phyloP scores from a whole-genome alignment of 495 filamentous ascomycete species.

The Aspergillus asperescens region DNA sequence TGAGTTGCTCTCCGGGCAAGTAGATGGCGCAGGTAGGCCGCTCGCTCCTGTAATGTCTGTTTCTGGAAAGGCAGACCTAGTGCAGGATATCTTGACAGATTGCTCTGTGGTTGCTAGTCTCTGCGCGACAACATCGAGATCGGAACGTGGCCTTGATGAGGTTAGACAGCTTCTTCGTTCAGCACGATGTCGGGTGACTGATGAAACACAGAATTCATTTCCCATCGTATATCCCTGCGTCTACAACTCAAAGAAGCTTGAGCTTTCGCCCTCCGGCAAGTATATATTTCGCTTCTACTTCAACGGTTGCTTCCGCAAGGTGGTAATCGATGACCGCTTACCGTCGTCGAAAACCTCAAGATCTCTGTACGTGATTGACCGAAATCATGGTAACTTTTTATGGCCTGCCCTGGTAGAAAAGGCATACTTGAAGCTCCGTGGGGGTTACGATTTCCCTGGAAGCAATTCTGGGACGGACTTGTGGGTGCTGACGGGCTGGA shows the following conservation, averaged over 20 bases:
- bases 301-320: slow-evolving; percentile 85
- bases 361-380: slow-evolving; percentile 81
- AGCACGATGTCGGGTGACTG: slow-evolving; percentile 7
- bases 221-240: slow-evolving; percentile 72
- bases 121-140: slow-evolving; percentile 69
- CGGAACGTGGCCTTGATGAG: slow-evolving; percentile 54
- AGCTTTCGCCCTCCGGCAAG: slow-evolving; percentile 69
- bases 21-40: slow-evolving; percentile 4
- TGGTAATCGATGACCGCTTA: slow-evolving; percentile 87
- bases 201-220: slow-evolving; percentile 55
- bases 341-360: slow-evolving; percentile 69
- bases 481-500: slow-evolving; percentile 88
- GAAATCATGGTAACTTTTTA: slow-evolving; percentile 66
- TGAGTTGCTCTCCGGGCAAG: slow-evolving; percentile 41
- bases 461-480: slow-evolving; percentile 96
- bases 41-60: slow-evolving; percentile 48
- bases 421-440: slow-evolving; percentile 92
- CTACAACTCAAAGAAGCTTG: slow-evolving; percentile 45
- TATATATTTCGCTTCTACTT: slow-evolving; percentile 91
- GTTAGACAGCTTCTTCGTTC: slow-evolving; percentile 31
- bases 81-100: slow-evolving; percentile 90
- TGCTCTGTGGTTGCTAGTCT: slow-evolving; percentile 97
- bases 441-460: slow-evolving; percentile 97
- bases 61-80: slow-evolving; percentile 61
- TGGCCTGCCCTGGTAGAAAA: slow-evolving; percentile 98